Base-by-base conservation (phyloP, 495 filamentous ascomycete species). In the Thermochaetoides thermophila region DNA sequence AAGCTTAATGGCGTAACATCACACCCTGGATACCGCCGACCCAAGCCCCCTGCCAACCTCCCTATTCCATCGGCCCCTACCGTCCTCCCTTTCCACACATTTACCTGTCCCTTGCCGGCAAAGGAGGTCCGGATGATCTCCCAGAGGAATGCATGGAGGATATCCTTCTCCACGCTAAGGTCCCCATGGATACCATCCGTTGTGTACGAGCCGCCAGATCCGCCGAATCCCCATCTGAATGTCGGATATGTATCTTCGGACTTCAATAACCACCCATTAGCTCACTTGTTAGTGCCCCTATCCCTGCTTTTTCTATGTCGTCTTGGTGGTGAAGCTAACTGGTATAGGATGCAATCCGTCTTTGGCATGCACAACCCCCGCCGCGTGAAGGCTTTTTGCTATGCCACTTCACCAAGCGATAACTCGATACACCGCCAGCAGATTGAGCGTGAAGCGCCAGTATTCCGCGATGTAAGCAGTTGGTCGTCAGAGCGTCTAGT, bases 241-340 rank as follows among this genome's bases (percentile, higher is more conserved):
- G 76, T 99, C 34, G 89, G 89, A 28, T 99, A 99, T 50, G 76
- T 99, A 18, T 96, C 89, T 2, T 95, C 87, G 0, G 89, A 99
- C 53, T 99, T 99, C 58, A 99, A 99, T 50, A 99, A 99, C 50
- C 89, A 99, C 48, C 89, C 89, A 20, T 66, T 99, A 25, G 89
- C 91, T 4, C 85, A 95, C 59, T 55, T 95, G 62, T 68, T 45
- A 57, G 63, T 54, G 2, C 25, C 25, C 25, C 8, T 19, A 7
- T 17, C 27, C 2, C 0, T 5, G 3, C 17, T 32, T 14, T 9
- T 12, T 12, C 23, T 27, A n/a, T 3, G 15, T 7, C 3, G 15
- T 34, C 16, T 31, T n/a, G n/a, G n/a, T n/a, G n/a, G n/a, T n/a
- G n/a, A n/a, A n/a, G n/a, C 34, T 39, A 48, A 35, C 16, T 15